Evolutionary conservation across 176 grass and related monocot genomes (phyloP).

Genomic region (Dendrocalamus sinicus): DNA sequence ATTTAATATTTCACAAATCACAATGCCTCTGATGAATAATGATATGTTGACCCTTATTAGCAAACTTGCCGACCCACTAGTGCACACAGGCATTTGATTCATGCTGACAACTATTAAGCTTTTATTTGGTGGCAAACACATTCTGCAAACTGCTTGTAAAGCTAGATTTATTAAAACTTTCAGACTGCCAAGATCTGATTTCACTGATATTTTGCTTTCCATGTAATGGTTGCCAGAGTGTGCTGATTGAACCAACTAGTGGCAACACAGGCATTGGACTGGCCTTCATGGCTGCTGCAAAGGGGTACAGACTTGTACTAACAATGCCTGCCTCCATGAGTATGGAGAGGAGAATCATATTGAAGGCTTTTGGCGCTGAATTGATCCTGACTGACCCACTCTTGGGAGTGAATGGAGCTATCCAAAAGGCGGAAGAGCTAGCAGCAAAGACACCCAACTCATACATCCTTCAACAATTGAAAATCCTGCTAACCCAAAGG

Average conservation of each 20-base stretch:
- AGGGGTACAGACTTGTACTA: constrained; percentile 77
- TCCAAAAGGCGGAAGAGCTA: constrained; percentile 77
- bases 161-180: not conserved
- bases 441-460: constrained; percentile 74
- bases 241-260: constrained; percentile 91
- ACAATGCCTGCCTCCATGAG: constrained; percentile 96
- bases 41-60: not conserved
- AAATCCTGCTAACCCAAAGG: constrained; percentile 91
- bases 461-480: constrained; percentile 90
- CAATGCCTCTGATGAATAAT: not conserved
- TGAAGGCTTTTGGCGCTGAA: constrained; percentile 87
- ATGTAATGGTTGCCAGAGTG: constrained; percentile 57
- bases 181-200: not conserved
- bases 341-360: constrained; percentile 78
- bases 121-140: not conserved
- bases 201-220: constrained; percentile 36
- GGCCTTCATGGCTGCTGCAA: constrained; percentile 93
- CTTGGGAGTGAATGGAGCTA: constrained; percentile 79
- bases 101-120: not conserved
- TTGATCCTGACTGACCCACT: constrained; percentile 78
- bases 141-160: not conserved
- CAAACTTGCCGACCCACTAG: not conserved
- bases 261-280: constrained; percentile 95
- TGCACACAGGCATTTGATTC: not conserved
- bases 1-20: not conserved